Evolutionary conservation across 2,329 filamentous ascomycete species (phyloP), one percentile per base, ranked within the genome.

Genomic region (Dryadomyces quercivorus): DNA sequence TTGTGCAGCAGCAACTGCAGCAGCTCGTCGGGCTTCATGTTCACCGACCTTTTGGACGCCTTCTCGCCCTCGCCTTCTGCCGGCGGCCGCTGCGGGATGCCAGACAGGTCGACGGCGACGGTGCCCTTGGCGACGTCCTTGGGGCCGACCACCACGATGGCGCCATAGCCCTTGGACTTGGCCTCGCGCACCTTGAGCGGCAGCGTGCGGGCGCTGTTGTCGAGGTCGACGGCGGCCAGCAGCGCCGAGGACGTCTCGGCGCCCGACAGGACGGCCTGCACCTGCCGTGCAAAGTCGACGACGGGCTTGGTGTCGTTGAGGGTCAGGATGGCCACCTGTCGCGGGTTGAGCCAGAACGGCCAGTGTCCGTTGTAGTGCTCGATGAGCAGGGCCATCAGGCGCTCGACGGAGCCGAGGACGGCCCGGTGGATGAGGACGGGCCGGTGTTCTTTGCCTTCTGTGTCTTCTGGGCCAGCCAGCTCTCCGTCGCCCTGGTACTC

Each of bases 341-440:
- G 80, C 1, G 89, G 89, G 54, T 86, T 91, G 10, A 95, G 74
- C 90, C 89, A 95, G 66, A 95, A 92, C 3, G 89, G 89, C 81
- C 88, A 94, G 56, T 77, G 78, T 16, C 87, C 87, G 55, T 84
- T 76, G 61, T 91, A 88, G 60, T 88, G 85, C 68, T 95, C 90
- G 54, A 93, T 91, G 44, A 95, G 69, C 15, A 95, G 74, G 3
- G 89, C 89, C 77, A 95, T 84, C 58, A 95, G 81, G 48, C 90
- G 79, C 69, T 95, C 89, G 5, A 94, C 77, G 0, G 87, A 93
- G 16, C 89, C 89, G 52, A 94, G 76, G 40, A 95, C 85, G 15
- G 90, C 89, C 51, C 89, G 81, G 65, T 95, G 89, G 52, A 95
- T 84, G 64, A 95, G 78, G 42, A 95, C 88, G 0, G 90, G 89